A percentile compares a stretch with the other conserved stretches of the same genome.
Conservation (phyloP, 1,284 basidiomycete genomes). For the Cutaneotrichosporon mucoides region DNA sequence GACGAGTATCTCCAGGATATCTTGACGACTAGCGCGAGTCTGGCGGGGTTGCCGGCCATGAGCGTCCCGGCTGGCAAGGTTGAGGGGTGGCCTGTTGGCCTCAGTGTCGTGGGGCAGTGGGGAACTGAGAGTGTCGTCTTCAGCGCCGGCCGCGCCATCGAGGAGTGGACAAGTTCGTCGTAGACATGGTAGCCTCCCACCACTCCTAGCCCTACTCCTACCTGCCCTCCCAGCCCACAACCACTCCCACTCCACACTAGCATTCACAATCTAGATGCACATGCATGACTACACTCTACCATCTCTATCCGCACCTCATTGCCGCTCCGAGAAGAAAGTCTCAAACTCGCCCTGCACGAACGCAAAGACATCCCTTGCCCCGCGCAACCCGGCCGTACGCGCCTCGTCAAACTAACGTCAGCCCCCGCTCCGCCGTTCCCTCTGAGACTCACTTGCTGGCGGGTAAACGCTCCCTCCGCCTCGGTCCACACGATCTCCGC, state of each 20-base stretch:
- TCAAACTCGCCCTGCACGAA: conserved; percentile 6
- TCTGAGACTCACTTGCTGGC: too few relatives aligned
- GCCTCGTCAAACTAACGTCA: conserved; percentile 27
- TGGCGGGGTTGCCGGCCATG: conserved; percentile 82
- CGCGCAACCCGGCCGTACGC: conserved; percentile 19
- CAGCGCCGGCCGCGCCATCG: conserved; percentile 51
- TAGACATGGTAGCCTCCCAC: too few relatives aligned
- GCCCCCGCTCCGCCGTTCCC: neutral
- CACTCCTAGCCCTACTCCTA: too few relatives aligned
- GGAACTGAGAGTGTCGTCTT: conserved; percentile 69
- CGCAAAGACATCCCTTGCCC: conserved; percentile 25
- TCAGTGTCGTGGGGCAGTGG: conserved; percentile 86
- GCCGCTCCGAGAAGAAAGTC: conserved; percentile 5
- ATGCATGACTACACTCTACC: neutral
- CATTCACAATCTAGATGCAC: neutral
- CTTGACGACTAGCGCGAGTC: conserved; percentile 82
- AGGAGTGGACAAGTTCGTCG: conserved; percentile 18
- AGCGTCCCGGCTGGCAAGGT: conserved; percentile 61
- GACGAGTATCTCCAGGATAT: conserved; percentile 80
- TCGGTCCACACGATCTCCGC: conserved; percentile 52
- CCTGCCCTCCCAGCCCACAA: too few relatives aligned
- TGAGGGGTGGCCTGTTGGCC: conserved; percentile 79
- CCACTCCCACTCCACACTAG: too few relatives aligned
- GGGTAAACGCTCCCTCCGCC: conserved; percentile 43
- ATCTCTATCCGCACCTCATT: neutral